Percentiles rank a stretch among this genome's conserved stretches.
Evolutionary conservation across 257 asterid genomes (phyloP).

Genomic region (Oldenlandia corymbosa): DNA sequence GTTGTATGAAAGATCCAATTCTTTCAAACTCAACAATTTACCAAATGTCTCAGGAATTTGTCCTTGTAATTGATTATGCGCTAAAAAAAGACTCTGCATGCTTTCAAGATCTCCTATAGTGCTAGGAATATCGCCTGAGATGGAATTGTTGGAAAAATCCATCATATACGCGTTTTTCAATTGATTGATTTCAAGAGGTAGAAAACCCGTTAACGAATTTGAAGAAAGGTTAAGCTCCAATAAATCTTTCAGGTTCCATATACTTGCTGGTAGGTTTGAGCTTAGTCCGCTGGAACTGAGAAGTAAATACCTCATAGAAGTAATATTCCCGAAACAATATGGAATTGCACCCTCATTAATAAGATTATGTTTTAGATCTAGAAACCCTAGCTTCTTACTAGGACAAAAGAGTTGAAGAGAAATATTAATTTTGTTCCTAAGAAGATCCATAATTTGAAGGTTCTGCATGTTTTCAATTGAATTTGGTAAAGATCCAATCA

Average conservation of each 20-base stretch:
- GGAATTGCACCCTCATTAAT: conserved; percentile 1
- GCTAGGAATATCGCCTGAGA: background rate
- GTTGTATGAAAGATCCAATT: background rate
- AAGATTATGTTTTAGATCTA: background rate
- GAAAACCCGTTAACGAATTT: background rate
- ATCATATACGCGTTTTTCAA: background rate
- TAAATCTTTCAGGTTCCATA: conserved; percentile 7
- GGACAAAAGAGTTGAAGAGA: background rate
- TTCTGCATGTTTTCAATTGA: too few relatives aligned
- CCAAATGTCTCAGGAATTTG: conserved; percentile 1
- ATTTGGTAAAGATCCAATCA: too few relatives aligned
- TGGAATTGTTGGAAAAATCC: conserved; percentile 5
- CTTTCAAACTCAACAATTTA: conserved; percentile 1
- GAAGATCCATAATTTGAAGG: too few relatives aligned
- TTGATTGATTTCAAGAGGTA: conserved; percentile 5
- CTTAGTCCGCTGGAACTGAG: background rate
- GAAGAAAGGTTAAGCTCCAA: background rate
- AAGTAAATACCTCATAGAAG: background rate
- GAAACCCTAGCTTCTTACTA: background rate
- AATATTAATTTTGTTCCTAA: background rate
- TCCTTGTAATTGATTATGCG: background rate
- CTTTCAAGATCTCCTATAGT: background rate
- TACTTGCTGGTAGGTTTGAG: background rate
- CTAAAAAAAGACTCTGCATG: background rate
- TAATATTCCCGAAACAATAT: conserved; percentile 7